Evolutionary conservation across 441 rosid genomes (phyloP).

Genomic region (Eruca vesicaria): DNA sequence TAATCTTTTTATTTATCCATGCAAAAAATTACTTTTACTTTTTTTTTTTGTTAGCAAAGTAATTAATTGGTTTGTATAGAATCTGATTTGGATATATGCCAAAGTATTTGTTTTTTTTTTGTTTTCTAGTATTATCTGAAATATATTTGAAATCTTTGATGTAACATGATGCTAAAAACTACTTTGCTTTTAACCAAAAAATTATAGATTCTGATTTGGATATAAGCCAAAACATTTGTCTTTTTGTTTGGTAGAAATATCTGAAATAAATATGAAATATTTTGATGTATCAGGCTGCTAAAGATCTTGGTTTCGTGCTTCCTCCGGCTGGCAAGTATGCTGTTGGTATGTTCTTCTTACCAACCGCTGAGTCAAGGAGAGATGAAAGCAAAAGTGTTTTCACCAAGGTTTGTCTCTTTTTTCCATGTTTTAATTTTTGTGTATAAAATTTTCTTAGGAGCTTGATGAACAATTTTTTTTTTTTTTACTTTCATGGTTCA

Average conservation of each 20-base stretch:
- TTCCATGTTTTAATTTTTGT: background rate
- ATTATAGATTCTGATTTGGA: background rate
- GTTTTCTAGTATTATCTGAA: background rate
- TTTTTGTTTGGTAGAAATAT: background rate
- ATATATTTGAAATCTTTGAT: background rate
- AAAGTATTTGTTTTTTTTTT: background rate
- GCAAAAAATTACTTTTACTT: background rate
- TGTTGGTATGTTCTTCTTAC: slow-evolving; percentile 98
- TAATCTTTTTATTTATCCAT: background rate
- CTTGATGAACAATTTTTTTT: background rate
- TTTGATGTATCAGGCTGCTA: slow-evolving; percentile 51
- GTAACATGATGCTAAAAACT: background rate
- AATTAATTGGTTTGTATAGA: background rate
- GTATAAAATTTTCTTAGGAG: background rate
- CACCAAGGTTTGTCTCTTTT: slow-evolving; percentile 59
- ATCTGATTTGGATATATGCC: background rate
- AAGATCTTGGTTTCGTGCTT: slow-evolving; percentile 74
- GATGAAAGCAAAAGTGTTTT: slow-evolving; percentile 87
- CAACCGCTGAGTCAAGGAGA: slow-evolving; percentile 72
- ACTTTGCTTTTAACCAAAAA: background rate
- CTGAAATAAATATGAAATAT: background rate
- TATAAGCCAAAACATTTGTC: background rate
- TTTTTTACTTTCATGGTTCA: slow-evolving; percentile 11
- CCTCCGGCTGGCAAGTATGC: slow-evolving; percentile 90
- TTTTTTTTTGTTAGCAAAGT: background rate